These are phyloP conservation scores for Diplodia mutila DNA, from an alignment of 2,329 filamentous ascomycete genomes.

Conservation along the genomic window DNA sequence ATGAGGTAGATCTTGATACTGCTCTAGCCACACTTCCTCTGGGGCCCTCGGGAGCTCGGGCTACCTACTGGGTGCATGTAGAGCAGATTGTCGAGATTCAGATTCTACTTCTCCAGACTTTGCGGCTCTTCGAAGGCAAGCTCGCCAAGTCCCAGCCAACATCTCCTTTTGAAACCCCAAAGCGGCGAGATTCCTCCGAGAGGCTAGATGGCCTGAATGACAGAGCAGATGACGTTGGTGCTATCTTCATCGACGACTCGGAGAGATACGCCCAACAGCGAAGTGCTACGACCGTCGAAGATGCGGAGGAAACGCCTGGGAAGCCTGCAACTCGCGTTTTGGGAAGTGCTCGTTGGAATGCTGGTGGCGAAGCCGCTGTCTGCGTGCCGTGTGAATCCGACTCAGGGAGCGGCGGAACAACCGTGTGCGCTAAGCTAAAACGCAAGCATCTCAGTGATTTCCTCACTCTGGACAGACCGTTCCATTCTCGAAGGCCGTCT, in stretches of 20 bases:
- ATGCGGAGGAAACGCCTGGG: constrained; percentile 42
- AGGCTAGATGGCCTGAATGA: constrained; percentile 36
- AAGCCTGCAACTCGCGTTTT: constrained; percentile 38
- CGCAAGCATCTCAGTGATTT: constrained; percentile 48
- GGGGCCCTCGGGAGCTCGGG: constrained; percentile 50
- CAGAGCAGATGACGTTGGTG: constrained; percentile 41
- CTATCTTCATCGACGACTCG: constrained; percentile 53
- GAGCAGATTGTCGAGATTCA: constrained; percentile 60
- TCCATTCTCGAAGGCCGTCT: constrained; percentile 30
- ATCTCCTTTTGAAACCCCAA: constrained; percentile 31
- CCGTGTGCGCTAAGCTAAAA: constrained; percentile 40
- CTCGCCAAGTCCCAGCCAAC: constrained; percentile 29
- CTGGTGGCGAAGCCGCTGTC: constrained; percentile 39
- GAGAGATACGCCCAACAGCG: constrained; percentile 52
- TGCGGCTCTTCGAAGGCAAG: constrained; percentile 44
- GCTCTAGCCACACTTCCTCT: constrained; percentile 53
- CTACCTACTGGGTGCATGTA: constrained; percentile 58
- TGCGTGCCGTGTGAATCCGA: constrained; percentile 31
- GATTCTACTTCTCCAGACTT: constrained; percentile 55
- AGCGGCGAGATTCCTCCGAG: constrained; percentile 35
- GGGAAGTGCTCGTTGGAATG: constrained; percentile 41
- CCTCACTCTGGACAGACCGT: constrained; percentile 38
- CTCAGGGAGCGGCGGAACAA: constrained; percentile 27
- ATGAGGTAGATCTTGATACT: constrained; percentile 54
- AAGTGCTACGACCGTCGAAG: constrained; percentile 49